phyloP scores from a whole-genome alignment of 2,329 filamentous ascomycete species.

The Escovopsis sp. region DNA sequence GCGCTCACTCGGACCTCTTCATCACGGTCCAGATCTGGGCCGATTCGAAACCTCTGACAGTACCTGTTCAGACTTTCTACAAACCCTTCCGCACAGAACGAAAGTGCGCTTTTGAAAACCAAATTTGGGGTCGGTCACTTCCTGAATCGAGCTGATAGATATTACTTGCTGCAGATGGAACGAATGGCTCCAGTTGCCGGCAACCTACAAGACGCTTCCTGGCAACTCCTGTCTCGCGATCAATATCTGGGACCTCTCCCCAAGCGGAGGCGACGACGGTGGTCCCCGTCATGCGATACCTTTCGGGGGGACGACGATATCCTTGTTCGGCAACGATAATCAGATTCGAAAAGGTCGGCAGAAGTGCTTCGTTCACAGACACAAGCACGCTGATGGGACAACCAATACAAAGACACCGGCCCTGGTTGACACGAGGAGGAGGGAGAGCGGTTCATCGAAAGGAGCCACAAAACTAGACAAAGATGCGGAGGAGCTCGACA shows the following conservation, averaged over 20 bases:
- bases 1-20: conserved; percentile 75
- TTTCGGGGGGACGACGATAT: conserved; percentile 85
- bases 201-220: conserved; percentile 71
- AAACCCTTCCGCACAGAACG: conserved; percentile 70
- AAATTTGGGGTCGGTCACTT: not conserved
- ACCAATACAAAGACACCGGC: conserved; percentile 63
- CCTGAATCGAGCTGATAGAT: not conserved
- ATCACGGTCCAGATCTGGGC: conserved; percentile 90
- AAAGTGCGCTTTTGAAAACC: conserved; percentile 25
- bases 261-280: conserved; percentile 54
- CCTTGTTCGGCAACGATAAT: conserved; percentile 85
- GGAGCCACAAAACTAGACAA: conserved; percentile 43
- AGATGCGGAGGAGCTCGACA: conserved; percentile 70
- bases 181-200: conserved; percentile 84
- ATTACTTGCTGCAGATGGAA: conserved; percentile 52
- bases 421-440: conserved; percentile 43
- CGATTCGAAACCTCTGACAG: conserved; percentile 85
- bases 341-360: conserved; percentile 84
- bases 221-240: conserved; percentile 74
- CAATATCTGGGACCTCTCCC: conserved; percentile 88
- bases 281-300: conserved; percentile 68
- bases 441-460: conserved; percentile 34
- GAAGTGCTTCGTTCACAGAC: conserved; percentile 74
- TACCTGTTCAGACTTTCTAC: conserved; percentile 85
- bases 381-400: conserved; percentile 73